Percentiles rank a stretch among this genome's conserved stretches.
These are phyloP conservation scores for Anthracocystis panici-leucophaei DNA, from an alignment of 1,284 basidiomycete species.

Conservation along the genomic window DNA sequence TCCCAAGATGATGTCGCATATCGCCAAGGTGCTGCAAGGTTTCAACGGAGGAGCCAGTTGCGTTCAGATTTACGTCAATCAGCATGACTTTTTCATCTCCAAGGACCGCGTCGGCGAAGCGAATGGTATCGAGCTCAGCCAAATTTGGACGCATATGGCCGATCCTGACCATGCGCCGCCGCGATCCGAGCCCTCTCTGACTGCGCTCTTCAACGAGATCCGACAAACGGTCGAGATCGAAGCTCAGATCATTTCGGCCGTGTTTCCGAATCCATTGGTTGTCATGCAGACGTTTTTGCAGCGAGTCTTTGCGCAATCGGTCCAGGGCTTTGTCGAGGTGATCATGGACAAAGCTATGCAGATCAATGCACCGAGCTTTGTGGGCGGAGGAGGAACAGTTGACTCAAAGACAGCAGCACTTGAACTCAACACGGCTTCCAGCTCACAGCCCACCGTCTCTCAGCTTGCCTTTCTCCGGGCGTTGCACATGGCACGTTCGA, in stretches of 20 bases:
- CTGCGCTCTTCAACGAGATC: slow-evolving; percentile 87
- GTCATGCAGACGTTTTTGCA: slow-evolving; percentile 99
- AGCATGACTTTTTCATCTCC: slow-evolving; percentile 79
- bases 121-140: slow-evolving; percentile 74
- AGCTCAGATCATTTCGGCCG: slow-evolving; percentile 96
- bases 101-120: slow-evolving; percentile 78
- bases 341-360: slow-evolving; percentile 66
- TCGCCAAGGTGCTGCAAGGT: slow-evolving; percentile 93
- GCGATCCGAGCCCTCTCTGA: slow-evolving; percentile 82
- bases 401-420: slow-evolving; percentile 36
- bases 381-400: slow-evolving; percentile 35
- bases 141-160: slow-evolving; percentile 79
- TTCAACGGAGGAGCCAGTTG: slow-evolving; percentile 98
- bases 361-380: slow-evolving; percentile 44
- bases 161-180: slow-evolving; percentile 82
- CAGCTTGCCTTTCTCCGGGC: slow-evolving; percentile 87
- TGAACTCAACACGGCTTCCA: slow-evolving; percentile 23
- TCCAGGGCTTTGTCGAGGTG: slow-evolving; percentile 67
- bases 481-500: slow-evolving; percentile 85
- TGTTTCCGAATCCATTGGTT: slow-evolving; percentile 95
- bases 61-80: slow-evolving; percentile 98
- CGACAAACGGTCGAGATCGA: slow-evolving; percentile 91
- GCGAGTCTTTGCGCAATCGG: slow-evolving; percentile 94
- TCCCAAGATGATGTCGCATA: slow-evolving; percentile 99
- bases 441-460: slow-evolving; percentile 21